Evolutionary conservation across 768 basidiomycete species (phyloP).

Genomic region (Amanita rubescens): DNA sequence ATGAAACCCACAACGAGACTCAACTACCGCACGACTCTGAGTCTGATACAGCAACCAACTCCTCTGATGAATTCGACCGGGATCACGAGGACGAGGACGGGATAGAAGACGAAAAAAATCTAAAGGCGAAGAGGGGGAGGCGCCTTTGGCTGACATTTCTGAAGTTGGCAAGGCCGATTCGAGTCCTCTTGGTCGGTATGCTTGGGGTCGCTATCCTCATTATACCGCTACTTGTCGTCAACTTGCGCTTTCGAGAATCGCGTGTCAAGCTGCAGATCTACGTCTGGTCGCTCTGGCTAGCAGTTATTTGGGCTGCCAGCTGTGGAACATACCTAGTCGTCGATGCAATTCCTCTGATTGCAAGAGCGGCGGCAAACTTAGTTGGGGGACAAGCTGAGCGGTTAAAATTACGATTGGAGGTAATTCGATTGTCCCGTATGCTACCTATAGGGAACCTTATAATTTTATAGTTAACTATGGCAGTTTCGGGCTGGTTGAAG

Average conservation of each 20-base stretch:
- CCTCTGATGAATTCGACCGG: slow-evolving; percentile 71
- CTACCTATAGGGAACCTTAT: background rate
- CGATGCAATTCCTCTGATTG: slow-evolving; percentile 50
- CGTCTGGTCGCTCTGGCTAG: slow-evolving; percentile 61
- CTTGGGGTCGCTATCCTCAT: slow-evolving; percentile 59
- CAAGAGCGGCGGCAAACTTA: slow-evolving; percentile 45
- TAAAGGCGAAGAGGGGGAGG: slow-evolving; percentile 55
- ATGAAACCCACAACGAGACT: background rate
- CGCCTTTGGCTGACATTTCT: slow-evolving; percentile 58
- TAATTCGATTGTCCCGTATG: slow-evolving; percentile 16
- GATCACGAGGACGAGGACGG: slow-evolving; percentile 48
- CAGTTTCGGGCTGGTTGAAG: slow-evolving; percentile 68
- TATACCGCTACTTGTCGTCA: slow-evolving; percentile 62
- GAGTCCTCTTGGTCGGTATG: slow-evolving; percentile 51
- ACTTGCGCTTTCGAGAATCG: slow-evolving; percentile 48
- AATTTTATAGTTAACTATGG: slow-evolving; percentile 46
- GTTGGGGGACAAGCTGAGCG: slow-evolving; percentile 59
- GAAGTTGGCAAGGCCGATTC: slow-evolving; percentile 52
- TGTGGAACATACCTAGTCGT: slow-evolving; percentile 59
- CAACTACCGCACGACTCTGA: background rate
- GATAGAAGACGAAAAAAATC: slow-evolving; percentile 17
- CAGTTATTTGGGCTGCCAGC: slow-evolving; percentile 56
- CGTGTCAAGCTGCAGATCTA: slow-evolving; percentile 47
- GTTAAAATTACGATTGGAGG: slow-evolving; percentile 63
- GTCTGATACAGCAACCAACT: slow-evolving; percentile 40